Evolutionary conservation across 805 yeast genomes (phyloP).

Genomic region (Candida railenensis): DNA sequence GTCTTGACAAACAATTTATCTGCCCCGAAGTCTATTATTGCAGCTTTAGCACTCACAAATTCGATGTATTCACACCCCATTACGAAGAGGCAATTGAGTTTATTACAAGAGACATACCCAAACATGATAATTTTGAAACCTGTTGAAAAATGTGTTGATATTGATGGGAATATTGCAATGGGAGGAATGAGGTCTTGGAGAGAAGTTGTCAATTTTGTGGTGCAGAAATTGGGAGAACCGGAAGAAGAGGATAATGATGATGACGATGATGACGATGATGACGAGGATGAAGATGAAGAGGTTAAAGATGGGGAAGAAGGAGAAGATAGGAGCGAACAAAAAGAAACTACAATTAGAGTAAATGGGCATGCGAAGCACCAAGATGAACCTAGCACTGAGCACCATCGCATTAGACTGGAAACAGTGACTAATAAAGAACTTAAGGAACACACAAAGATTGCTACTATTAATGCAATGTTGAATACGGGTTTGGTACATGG

Average conservation of each 20-base stretch:
- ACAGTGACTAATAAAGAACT: conserved; percentile 11
- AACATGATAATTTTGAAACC: conserved; percentile 24
- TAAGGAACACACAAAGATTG: conserved; percentile 18
- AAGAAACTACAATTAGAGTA: background rate
- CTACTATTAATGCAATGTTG: conserved; percentile 18
- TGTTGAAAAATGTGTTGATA: conserved; percentile 24
- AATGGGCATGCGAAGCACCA: no score
- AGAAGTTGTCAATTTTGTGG: conserved; percentile 24
- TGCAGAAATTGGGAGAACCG: conserved; percentile 21
- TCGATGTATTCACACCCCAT: conserved; percentile 28
- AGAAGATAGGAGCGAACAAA: conserved; percentile 7
- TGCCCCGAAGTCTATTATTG: conserved; percentile 22
- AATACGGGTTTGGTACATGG: conserved; percentile 7
- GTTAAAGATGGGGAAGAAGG: conserved; percentile 10
- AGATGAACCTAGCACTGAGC: background rate
- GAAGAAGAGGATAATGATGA: conserved; percentile 17
- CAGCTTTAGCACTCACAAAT: conserved; percentile 22
- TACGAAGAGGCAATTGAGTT: conserved; percentile 19
- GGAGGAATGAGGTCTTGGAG: conserved; percentile 29
- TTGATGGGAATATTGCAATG: conserved; percentile 27
- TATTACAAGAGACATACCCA: conserved; percentile 22
- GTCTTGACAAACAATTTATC: conserved; percentile 15
- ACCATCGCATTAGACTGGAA: conserved; percentile 5
- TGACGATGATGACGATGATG: conserved; percentile 15
- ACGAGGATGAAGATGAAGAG: conserved; percentile 10